Evolutionary conservation across 768 basidiomycete genomes (phyloP), one percentile per base, ranked within the genome.

Genomic region (Mycena crocata): DNA sequence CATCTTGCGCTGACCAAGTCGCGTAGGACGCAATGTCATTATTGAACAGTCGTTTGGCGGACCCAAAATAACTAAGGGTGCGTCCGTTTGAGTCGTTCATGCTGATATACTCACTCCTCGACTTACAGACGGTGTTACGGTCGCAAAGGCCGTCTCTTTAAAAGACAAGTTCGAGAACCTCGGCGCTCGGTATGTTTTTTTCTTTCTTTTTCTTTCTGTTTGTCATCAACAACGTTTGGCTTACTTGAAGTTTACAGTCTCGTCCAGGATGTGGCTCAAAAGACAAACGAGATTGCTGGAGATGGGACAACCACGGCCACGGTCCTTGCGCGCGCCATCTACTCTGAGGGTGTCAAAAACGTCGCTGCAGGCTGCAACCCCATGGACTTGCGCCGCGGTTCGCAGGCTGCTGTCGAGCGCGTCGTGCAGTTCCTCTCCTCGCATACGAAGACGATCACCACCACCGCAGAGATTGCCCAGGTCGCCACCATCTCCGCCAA

Each of bases 151-250:
- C 39, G 95, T 99, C 72, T 84, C 90, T 7, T 87, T 99, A 73
- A 90, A 98, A 83, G 95, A 98, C 89, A 98, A 96, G 81, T 98
- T 99, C 76, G 95, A 98, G 86, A 98, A 98, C 86, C 93, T 99
- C 62, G 96, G 96, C 76, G 96, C 96, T 75, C 93, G 95, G 95
- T 96, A 81, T 72, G 90, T n/a, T 51, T 17, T 14, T 3, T 42
- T 1, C 12, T 12, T 34, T 24, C 31, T 7, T 68, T 50, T 40
- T 50, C 42, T n/a, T n/a, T n/a, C n/a, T n/a, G n/a, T n/a, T n/a
- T n/a, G n/a, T n/a, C n/a, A n/a, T n/a, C n/a, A n/a, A n/a, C 45
- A 31, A 35, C 19, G 70, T 74, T 19, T 73, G 32, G 31, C 28
- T 45, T 44, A 28, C 62, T 28, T n/a, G 10, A 21, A 21, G 30